A percentile compares a stretch with the other conserved stretches of the same genome.
phyloP scores from a whole-genome alignment of 768 basidiomycete genomes.

The Boletus eberwhitei region DNA sequence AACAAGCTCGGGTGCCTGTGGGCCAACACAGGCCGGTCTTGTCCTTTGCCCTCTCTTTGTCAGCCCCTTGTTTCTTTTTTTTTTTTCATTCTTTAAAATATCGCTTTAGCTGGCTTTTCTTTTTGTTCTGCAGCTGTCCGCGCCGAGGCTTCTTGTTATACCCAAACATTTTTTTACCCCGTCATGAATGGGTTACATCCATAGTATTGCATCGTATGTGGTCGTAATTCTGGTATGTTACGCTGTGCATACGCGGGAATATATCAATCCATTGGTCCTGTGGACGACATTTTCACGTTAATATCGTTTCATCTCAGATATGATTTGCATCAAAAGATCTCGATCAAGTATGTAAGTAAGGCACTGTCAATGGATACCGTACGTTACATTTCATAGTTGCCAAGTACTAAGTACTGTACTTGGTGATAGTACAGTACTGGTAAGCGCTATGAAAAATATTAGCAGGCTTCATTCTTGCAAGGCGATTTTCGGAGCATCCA shows the following conservation, averaged over 20 bases:
- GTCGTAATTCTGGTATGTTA: slow-evolving; percentile 25
- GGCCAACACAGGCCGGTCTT: slow-evolving; percentile 27
- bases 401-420: no score
- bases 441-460: no score
- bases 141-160: slow-evolving; percentile 18
- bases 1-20: slow-evolving; percentile 5
- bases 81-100: neutral
- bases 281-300: slow-evolving; percentile 1
- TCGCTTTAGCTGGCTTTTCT: slow-evolving; percentile 4
- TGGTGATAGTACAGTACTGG: no score
- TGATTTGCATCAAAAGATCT: neutral
- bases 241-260: slow-evolving; percentile 23
- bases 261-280: slow-evolving; percentile 12
- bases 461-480: no score
- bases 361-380: no score
- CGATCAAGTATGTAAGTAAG: no score
- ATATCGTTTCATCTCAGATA: neutral
- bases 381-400: no score
- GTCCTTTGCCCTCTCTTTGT: slow-evolving; percentile 15
- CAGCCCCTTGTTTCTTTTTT: neutral
- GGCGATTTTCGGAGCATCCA: no score
- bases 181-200: slow-evolving; percentile 3
- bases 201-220: slow-evolving; percentile 19
- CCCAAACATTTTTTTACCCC: slow-evolving; percentile 15
- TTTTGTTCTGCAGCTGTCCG: neutral